Evolutionary conservation across 2,329 filamentous ascomycete species (phyloP), one percentile per base, ranked within the genome.

Genomic region (Aureobasidium musti): DNA sequence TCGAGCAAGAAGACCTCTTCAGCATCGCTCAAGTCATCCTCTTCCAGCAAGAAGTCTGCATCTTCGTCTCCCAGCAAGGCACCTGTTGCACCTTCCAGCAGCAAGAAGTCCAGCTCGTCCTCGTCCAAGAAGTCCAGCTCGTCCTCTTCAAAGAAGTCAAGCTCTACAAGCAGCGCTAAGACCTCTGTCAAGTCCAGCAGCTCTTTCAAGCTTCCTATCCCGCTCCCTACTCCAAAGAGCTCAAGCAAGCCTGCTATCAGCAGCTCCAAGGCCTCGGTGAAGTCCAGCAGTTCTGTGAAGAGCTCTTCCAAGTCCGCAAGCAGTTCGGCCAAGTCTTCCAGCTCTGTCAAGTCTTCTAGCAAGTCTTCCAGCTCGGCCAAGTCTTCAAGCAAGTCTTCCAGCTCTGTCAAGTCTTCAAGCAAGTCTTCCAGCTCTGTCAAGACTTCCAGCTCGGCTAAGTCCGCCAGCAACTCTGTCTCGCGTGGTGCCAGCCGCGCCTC

Each of bases 201-300:
- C 54, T 33, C 54, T 19, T 19, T 45, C 23, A 59, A 59, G 39
- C 54, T 59, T n/a, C 54, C 35, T 14, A 43, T 26, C 35, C n/a
- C 37, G n/a, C 11, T 35, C n/a, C 41, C 23, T 11, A 37, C 10
- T n/a, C 6, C 19, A 2, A 61, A 26, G n/a, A 49, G 26, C 28
- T 61, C 57, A 7, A 49, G 26, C 57, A 61, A 61, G 57, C n/a
- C 41, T 41, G n/a, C 23, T 19, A n/a, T 19, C 41, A 61, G 41
- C 28, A 61, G 41, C 28, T 59, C 54, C n/a, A 49, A 61, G n/a
- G 17, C 57, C 14, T 30, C 54, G 5, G 19, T 30, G 4, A 59
- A 61, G 41, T 28, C 54, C 8, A 30, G 14, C 23, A 57, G 53
- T 28, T 57, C 53, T 10, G n/a, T 41, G 21, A 57, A 57, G 53